phyloP scores from a whole-genome alignment of 1,139 yeast species.

The Hyphopichia buzzinii region DNA sequence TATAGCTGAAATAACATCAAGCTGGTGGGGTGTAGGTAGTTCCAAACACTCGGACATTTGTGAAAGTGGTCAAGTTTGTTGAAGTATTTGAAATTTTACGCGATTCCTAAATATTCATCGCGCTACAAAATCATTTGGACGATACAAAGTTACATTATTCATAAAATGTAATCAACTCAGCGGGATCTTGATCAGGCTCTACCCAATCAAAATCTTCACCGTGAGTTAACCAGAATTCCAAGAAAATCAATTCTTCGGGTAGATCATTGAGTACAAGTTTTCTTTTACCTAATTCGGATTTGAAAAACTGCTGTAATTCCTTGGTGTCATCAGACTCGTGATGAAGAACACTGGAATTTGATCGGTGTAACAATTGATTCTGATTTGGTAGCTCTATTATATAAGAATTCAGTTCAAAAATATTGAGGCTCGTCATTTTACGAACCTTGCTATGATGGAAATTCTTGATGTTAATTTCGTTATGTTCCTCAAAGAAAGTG shows the following conservation, averaged over 20 bases:
- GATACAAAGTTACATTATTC: too few species aligned
- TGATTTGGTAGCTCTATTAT: slow-evolving; percentile 24
- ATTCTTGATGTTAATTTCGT: slow-evolving; percentile 38
- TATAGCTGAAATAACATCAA: slow-evolving; percentile 32
- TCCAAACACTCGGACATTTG: slow-evolving; percentile 12
- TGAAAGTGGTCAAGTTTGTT: too few species aligned
- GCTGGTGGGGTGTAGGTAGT: slow-evolving; percentile 17
- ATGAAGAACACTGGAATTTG: not conserved
- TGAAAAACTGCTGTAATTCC: slow-evolving; percentile 17
- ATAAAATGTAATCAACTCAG: slow-evolving; percentile 24
- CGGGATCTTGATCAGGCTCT: slow-evolving; percentile 51
- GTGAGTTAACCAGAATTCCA: slow-evolving; percentile 36
- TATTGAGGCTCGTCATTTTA: slow-evolving; percentile 15
- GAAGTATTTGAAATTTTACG: not conserved
- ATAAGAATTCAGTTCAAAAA: slow-evolving; percentile 23
- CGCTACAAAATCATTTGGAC: too few species aligned
- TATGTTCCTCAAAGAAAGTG: slow-evolving; percentile 39
- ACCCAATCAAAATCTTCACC: slow-evolving; percentile 44
- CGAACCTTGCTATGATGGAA: slow-evolving; percentile 37
- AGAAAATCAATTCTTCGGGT: slow-evolving; percentile 34
- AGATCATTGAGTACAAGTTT: slow-evolving; percentile 32
- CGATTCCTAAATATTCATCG: not conserved
- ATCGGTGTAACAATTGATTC: slow-evolving; percentile 1
- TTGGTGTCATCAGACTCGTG: slow-evolving; percentile 4
- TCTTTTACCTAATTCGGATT: slow-evolving; percentile 24